Percentiles rank a stretch among this genome's conserved stretches.
Evolutionary conservation across 257 asterid species (phyloP).

Genomic region (Przewalskia tangutica): DNA sequence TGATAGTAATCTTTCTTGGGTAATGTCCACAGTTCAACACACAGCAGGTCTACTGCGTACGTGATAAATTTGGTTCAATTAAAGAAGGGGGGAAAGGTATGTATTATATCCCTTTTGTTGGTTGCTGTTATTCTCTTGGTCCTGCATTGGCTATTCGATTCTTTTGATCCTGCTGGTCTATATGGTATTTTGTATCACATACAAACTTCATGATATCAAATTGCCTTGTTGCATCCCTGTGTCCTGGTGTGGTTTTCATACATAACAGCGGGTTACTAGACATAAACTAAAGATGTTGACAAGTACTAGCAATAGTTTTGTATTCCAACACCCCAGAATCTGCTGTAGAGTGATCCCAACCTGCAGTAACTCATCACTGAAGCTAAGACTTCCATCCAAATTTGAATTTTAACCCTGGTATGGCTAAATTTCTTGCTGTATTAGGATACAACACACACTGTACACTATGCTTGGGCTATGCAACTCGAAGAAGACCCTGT

Average conservation of each 20-base stretch:
- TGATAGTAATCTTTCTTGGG: slow-evolving; percentile 7
- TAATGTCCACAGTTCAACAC: slow-evolving; percentile 64
- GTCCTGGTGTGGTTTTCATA: not conserved
- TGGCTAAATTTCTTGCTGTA: not conserved
- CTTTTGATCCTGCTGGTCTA: not conserved
- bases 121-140: not conserved
- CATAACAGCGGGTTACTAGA: not conserved
- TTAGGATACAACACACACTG: slow-evolving; percentile 86
- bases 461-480: slow-evolving; percentile 92
- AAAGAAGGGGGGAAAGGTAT: slow-evolving; percentile 88
- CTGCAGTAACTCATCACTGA: not conserved
- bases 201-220: not conserved
- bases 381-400: not conserved
- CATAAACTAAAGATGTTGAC: not conserved
- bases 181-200: not conserved
- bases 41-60: slow-evolving; percentile 76
- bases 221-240: not conserved
- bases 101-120: not conserved
- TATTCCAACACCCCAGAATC: too few species aligned
- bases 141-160: not conserved
- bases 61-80: slow-evolving; percentile 59
- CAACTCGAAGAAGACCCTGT: slow-evolving; percentile 43
- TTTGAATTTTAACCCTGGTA: not conserved
- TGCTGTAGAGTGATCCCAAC: not conserved
- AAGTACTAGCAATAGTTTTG: not conserved